Base-by-base conservation (phyloP, 2,329 filamentous ascomycete genomes). In the Diaporthe sp. region DNA sequence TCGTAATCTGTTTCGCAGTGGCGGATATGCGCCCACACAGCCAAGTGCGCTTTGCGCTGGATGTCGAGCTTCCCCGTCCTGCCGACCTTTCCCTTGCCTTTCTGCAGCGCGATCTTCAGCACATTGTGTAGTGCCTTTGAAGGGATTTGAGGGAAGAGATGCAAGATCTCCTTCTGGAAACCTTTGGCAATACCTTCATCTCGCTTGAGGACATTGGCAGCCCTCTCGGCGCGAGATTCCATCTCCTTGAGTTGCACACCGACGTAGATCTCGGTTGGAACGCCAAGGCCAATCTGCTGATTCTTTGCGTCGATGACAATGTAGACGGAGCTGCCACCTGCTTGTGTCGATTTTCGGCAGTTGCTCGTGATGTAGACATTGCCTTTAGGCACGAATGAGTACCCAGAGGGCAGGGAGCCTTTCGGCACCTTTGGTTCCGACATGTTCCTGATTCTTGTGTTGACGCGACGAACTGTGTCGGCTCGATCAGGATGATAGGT, bases 1-100 rank as follows among this genome's bases (percentile, higher is more conserved):
- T 90, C 87, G 74, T 90, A 90, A 1, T 82, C 77, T 0, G 88
- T 90, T 59, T 88, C 84, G 4, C 74, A 77, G 77, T 90, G 88
- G 9, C 89, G 83, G 6, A 88, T 83, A 76, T 89, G 86, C 4
- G 89, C 88, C 31, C 84, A 80, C 17, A 89, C 87, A 2, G 87
- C 89, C 34, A 89, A 82, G 61, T 80, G 78, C 6, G 85, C 87
- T 77, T 85, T 88, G 19, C 82, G 79, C 9, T 81, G 79, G 49
- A 87, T 61, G 0, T 80, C 79, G 8, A 88, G 78, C 59, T 77
- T 85, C 2, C 79, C 80, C 2, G 85, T 86, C 69, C 88, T 81
- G 3, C 88, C 89, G 1, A 90, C 88, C 13, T 88, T 82, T 2
- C 87, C 80, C 57, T 84, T 87, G 31, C 83, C 77, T 79, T 89